These are phyloP conservation scores for Torulaspora delbrueckii DNA, from an alignment of 805 yeast genomes.

Conservation along the genomic window DNA sequence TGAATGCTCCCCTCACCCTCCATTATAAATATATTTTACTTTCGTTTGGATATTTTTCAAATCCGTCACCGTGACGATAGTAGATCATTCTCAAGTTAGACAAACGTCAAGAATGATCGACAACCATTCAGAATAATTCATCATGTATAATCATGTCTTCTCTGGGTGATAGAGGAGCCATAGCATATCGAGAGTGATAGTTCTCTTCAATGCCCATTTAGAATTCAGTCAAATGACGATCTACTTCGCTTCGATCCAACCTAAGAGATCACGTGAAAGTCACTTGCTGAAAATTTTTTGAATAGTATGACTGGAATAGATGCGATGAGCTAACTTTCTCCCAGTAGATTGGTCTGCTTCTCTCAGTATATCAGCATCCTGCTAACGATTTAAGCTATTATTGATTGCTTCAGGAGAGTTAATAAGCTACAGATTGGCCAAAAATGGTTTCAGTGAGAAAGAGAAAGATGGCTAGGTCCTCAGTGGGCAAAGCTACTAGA, in stretches of 20 bases:
- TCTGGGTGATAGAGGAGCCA: too few species aligned
- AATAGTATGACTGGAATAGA: not conserved
- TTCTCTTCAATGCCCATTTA: too few species aligned
- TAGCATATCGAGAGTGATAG: too few species aligned
- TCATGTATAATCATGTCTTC: too few species aligned
- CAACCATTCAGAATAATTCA: too few species aligned
- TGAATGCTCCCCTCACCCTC: not conserved
- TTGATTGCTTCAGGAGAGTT: too few species aligned
- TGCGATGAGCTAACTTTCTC: not conserved
- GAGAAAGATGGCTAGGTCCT: constrained; percentile 75
- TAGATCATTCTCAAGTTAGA: not conserved
- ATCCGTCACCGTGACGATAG: not conserved
- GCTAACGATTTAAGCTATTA: not conserved
- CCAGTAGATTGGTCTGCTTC: not conserved
- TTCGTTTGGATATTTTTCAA: not conserved
- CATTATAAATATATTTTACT: not conserved
- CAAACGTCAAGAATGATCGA: not conserved
- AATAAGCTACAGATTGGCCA: not conserved
- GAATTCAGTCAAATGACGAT: not conserved
- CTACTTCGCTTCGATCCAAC: not conserved
- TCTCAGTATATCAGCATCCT: not conserved
- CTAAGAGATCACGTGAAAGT: not conserved
- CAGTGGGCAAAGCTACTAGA: constrained; percentile 65
- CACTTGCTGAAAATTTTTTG: constrained; percentile 2
- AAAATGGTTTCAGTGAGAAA: constrained; percentile 71